Conservation (phyloP, 139 green algal genomes). For the Picochlorum sp. region DNA sequence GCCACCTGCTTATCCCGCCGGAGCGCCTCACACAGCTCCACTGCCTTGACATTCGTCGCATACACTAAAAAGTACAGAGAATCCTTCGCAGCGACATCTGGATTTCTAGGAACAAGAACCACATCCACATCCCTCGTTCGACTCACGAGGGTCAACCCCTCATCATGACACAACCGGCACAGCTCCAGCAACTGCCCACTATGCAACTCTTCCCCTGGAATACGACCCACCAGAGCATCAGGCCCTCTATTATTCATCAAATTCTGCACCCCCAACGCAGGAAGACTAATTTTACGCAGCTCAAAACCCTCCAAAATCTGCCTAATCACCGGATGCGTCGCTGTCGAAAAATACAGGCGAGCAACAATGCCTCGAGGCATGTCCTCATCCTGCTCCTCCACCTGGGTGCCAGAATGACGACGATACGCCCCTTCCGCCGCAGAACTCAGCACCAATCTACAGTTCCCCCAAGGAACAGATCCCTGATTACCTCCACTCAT, state of each 20-base stretch:
- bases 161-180: slow-evolving; percentile 17
- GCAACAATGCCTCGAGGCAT: slow-evolving; percentile 11
- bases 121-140: slow-evolving; percentile 16
- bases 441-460: slow-evolving; percentile 2
- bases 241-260: slow-evolving; percentile 32
- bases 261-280: slow-evolving; percentile 23
- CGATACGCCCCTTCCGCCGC: not conserved
- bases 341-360: slow-evolving; percentile 9
- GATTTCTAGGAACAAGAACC: slow-evolving; percentile 26
- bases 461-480: slow-evolving; percentile 13
- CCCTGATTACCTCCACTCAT: no score
- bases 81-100: slow-evolving; percentile 15
- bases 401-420: not conserved
- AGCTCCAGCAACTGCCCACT: slow-evolving; percentile 19
- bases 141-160: slow-evolving; percentile 19
- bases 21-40: slow-evolving; percentile 30
- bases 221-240: slow-evolving; percentile 27
- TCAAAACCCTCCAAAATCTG: slow-evolving; percentile 7
- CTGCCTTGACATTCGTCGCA: slow-evolving; percentile 27
- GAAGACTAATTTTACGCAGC: slow-evolving; percentile 8
- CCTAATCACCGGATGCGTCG: slow-evolving; percentile 11
- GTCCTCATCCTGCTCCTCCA: not conserved
- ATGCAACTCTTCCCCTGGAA: slow-evolving; percentile 26
- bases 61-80: slow-evolving; percentile 30
- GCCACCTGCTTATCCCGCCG: slow-evolving; percentile 5